Base-by-base conservation (phyloP, 495 filamentous ascomycete species). In the Hypoxylon perforatum region DNA sequence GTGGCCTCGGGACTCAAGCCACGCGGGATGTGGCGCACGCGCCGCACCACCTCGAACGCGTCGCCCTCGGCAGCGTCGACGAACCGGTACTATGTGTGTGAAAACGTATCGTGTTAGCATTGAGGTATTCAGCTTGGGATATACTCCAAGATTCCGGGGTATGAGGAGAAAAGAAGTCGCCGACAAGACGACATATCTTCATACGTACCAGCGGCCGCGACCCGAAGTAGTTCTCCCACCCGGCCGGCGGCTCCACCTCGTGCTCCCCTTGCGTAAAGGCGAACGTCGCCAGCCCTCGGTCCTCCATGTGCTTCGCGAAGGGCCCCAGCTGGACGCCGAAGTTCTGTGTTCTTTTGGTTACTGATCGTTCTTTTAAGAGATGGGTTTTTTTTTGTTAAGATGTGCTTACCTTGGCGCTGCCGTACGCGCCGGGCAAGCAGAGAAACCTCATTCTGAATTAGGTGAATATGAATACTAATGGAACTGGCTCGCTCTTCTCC, bases 151-250 rank as follows among this genome's bases (percentile, higher is more conserved):
- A n/a, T n/a, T n/a, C n/a, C n/a, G n/a, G n/a, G n/a, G n/a, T n/a
- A n/a, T n/a, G n/a, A n/a, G n/a, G n/a, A n/a, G n/a, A n/a, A n/a
- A n/a, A n/a, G n/a, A n/a, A n/a, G n/a, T n/a, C n/a, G n/a, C n/a
- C n/a, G n/a, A n/a, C n/a, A n/a, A n/a, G n/a, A n/a, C n/a, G n/a
- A n/a, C n/a, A n/a, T n/a, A n/a, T n/a, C n/a, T n/a, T n/a, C n/a
- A n/a, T n/a, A n/a, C n/a, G n/a, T n/a, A n/a, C n/a, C n/a, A 83
- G 76, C 6, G 83, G 84, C 3, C 76, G 76, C n/a, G 78, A 58
- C 3, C 84, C 83, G 49, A 85, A 86, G 67, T 84, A 86, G 51
- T 83, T 79, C 46, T 81, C 76, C 69, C 83, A 85, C 0, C 81
- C 83, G 18, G 54, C 17, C 3, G 84, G 84, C 10, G 84, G 79